Conservation (phyloP, 176 grass and related monocot genomes). For the Phoenix roebelenii region DNA sequence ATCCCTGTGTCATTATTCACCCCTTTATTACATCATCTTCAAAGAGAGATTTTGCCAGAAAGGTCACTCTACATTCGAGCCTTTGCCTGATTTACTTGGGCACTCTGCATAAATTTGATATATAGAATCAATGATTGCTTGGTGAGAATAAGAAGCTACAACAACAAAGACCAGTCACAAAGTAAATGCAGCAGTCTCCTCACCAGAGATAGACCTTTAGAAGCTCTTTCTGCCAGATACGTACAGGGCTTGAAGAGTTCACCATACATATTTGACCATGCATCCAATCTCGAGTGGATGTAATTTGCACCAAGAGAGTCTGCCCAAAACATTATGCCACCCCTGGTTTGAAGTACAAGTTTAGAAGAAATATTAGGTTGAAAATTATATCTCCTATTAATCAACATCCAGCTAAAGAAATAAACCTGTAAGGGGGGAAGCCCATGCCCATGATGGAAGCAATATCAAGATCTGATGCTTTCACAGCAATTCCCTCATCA, state of each 20-base stretch:
- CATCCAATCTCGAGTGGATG: constrained; percentile 53
- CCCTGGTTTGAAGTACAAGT: constrained; percentile 29
- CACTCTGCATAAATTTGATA: too few relatives aligned
- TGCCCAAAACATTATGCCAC: constrained; percentile 79
- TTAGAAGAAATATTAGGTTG: too few relatives aligned
- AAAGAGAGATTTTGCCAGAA: too few relatives aligned
- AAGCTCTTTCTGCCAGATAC: constrained; percentile 71
- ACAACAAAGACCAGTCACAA: too few relatives aligned
- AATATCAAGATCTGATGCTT: constrained; percentile 82
- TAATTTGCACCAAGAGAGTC: constrained; percentile 75
- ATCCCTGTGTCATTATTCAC: too few relatives aligned
- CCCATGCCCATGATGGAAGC: constrained; percentile 88
- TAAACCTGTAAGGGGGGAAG: constrained; percentile 81
- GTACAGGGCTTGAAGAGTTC: constrained; percentile 73
- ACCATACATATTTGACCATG: constrained; percentile 66
- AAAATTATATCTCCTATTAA: too few relatives aligned
- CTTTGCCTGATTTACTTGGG: too few relatives aligned
- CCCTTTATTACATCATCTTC: too few relatives aligned
- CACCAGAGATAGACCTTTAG: constrained; percentile 72
- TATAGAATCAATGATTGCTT: too few relatives aligned
- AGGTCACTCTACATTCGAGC: too few relatives aligned
- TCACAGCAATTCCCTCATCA: constrained; percentile 72
- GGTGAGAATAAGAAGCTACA: too few relatives aligned
- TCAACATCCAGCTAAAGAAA: not conserved
- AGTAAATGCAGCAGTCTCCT: constrained; percentile 2